Conservation (phyloP, 371 early-diverging fungal genomes). For the Saksenaea vasiformis region DNA sequence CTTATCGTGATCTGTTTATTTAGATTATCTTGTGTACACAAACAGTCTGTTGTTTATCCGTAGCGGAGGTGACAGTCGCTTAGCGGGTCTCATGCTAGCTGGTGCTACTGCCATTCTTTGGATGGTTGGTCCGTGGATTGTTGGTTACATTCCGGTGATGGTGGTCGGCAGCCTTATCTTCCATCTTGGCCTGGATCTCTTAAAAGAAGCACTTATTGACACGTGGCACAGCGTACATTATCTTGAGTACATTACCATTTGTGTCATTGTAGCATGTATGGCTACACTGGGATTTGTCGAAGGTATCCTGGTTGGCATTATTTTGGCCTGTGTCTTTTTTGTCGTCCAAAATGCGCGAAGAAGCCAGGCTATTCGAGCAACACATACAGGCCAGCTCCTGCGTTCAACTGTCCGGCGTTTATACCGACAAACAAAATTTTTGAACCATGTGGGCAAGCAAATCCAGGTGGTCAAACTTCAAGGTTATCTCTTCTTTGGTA, state of each 20-base stretch:
- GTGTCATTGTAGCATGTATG: constrained; percentile 84
- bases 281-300: constrained; percentile 90
- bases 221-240: constrained; percentile 82
- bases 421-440: constrained; percentile 84
- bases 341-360: constrained; percentile 83
- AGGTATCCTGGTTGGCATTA: constrained; percentile 90
- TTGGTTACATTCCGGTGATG: constrained; percentile 90
- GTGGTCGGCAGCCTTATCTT: constrained; percentile 94
- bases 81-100: constrained; percentile 87
- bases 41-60: constrained; percentile 92
- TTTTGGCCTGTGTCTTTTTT: constrained; percentile 93
- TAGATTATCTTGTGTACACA: constrained; percentile 86
- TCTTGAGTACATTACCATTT: constrained; percentile 89
- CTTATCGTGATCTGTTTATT: neutral
- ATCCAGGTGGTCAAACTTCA: constrained; percentile 88
- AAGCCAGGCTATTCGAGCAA: constrained; percentile 74
- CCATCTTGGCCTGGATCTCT: constrained; percentile 90
- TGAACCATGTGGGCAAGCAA: constrained; percentile 82
- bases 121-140: constrained; percentile 82
- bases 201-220: constrained; percentile 88
- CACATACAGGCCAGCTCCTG: constrained; percentile 77
- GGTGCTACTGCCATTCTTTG: constrained; percentile 78
- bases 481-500: constrained; percentile 95
- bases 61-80: constrained; percentile 85
- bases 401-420: constrained; percentile 88